Percentiles rank a stretch among this genome's conserved stretches.
phyloP scores from a whole-genome alignment of 768 basidiomycete genomes.

The Mycena kentingensis region DNA sequence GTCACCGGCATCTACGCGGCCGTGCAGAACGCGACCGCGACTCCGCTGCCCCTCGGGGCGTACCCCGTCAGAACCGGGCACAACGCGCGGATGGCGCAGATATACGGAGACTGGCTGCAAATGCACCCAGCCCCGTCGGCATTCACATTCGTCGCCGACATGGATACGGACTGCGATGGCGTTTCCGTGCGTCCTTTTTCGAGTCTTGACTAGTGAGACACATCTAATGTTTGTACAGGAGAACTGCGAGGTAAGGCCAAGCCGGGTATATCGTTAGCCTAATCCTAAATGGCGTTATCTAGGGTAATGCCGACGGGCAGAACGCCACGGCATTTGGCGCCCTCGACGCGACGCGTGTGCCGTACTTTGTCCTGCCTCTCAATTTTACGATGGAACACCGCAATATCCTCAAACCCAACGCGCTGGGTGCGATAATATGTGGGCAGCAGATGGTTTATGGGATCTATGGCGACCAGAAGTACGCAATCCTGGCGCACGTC shows the following conservation, averaged over 20 bases:
- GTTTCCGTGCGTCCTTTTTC: not conserved
- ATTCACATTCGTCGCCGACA: conserved; percentile 7
- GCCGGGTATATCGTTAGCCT: not conserved
- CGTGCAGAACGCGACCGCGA: not conserved
- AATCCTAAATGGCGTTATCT: not conserved
- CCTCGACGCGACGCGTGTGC: conserved; percentile 2
- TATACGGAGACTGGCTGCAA: conserved; percentile 2
- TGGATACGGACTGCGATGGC: conserved; percentile 14
- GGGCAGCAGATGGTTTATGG: conserved; percentile 6
- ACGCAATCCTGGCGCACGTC: not conserved
- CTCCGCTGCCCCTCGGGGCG: not conserved
- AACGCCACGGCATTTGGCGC: not conserved
- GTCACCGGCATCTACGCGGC: conserved; percentile 2
- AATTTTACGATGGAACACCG: not conserved
- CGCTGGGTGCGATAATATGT: conserved; percentile 2
- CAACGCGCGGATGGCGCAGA: not conserved
- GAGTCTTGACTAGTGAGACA: too few relatives aligned
- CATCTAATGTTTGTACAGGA: not conserved
- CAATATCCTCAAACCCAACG: conserved; percentile 2
- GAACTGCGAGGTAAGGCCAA: not conserved
- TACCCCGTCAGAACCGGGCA: not conserved
- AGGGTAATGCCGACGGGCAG: not conserved
- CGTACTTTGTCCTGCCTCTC: conserved; percentile 1
- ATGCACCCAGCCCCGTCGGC: not conserved
- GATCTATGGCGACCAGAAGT: conserved; percentile 12